These are phyloP conservation scores for Nicotiana noctiflora DNA, from an alignment of 257 asterid species.

Conservation along the genomic window DNA sequence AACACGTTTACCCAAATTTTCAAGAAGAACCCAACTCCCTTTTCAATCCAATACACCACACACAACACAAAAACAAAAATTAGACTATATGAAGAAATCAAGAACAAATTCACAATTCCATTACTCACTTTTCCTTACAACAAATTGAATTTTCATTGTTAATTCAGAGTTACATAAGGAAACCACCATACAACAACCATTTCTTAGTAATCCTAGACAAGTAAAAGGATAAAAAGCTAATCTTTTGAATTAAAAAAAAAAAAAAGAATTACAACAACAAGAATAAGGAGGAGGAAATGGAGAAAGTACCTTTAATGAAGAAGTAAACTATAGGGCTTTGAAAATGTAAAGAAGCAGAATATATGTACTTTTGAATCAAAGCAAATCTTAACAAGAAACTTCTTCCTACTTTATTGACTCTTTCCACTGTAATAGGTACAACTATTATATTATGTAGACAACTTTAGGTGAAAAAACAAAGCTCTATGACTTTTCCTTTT, in stretches of 20 bases:
- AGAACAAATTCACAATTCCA: background rate
- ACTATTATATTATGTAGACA: no score
- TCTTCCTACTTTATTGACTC: background rate
- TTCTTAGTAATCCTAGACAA: background rate
- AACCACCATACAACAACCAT: background rate
- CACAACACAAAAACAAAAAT: background rate
- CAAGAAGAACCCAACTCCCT: background rate
- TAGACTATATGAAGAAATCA: no score
- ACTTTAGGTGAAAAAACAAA: no score
- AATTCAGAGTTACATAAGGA: background rate
- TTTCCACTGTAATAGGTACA: constrained; percentile 5
- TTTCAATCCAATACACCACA: background rate
- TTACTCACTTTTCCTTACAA: background rate
- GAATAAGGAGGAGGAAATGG: background rate
- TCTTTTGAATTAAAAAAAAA: background rate
- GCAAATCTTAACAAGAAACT: background rate
- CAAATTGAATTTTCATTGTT: background rate
- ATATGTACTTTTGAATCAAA: background rate
- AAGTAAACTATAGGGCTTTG: background rate
- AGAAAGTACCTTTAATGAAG: constrained; percentile 1
- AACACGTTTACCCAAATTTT: background rate
- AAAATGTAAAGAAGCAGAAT: background rate
- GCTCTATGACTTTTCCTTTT: no score
- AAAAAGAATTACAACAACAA: no score
- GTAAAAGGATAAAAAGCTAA: background rate